Evolutionary conservation across 2,329 filamentous ascomycete species (phyloP), one percentile per base, ranked within the genome.

Genomic region (Epichloe baconii): DNA sequence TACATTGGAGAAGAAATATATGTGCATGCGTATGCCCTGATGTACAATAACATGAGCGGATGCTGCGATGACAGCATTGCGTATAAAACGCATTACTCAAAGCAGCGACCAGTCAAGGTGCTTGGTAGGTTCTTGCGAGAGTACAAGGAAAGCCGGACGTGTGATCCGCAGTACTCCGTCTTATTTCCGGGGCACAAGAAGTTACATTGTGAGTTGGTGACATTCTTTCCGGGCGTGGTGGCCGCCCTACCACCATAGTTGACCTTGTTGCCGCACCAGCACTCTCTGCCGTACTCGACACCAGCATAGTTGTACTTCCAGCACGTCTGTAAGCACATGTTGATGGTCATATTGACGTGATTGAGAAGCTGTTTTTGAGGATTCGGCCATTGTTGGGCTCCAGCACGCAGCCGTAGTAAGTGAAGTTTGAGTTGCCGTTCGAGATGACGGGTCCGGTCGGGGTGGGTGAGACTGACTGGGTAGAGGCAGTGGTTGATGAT

Each of bases 231-330:
- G 0, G 61, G 58, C 2, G 50, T 55, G 0, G 55, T 47, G 10
- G 53, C 52, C 5, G 49, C 34, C 52, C 52, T 58, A 0, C 63
- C 65, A 5, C 56, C 56, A 26, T 64, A 57, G 23, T 61, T 60
- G 10, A 70, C 51, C 0, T 49, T 44, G 47, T 68, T 61, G 5
- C 66, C 66, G 42, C 67, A 70, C 61, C 64, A 70, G 26, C 68
- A 70, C 21, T 70, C 67, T 2, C 58, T 59, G 6, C 65, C 65
- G 35, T 69, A 69, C 48, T 70, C 66, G 4, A 69, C 60, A 10
- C 67, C 68, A 1, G 63, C 66, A 23, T 61, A 70, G 6, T 59
- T 61, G 50, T 64, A 69, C 19, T 62, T 55, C 38, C 56, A 60
- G 46, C 68, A 70, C 1, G 58, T 58, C 45, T 63, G 58, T 1